phyloP scores from a whole-genome alignment of 768 basidiomycete species.

The Lactarius sanguifluus region DNA sequence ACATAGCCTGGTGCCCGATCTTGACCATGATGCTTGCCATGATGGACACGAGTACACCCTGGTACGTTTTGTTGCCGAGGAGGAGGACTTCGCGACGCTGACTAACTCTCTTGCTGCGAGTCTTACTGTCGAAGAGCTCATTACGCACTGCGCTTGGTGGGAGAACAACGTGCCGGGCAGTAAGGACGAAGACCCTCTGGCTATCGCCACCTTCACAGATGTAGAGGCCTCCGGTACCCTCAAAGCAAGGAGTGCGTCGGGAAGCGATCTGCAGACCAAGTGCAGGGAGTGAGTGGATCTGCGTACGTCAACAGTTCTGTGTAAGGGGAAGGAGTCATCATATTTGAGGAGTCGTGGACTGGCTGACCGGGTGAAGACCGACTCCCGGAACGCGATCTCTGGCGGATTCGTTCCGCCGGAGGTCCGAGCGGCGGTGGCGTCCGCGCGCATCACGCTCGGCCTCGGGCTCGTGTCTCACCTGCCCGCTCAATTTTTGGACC shows the following conservation, averaged over 20 bases:
- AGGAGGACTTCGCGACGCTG: background rate
- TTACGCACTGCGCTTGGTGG: conserved; percentile 33
- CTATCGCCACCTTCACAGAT: conserved; percentile 30
- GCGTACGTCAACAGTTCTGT: conserved; percentile 26
- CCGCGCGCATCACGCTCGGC: too few species aligned
- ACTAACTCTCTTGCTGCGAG: too few species aligned
- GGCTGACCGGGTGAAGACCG: conserved; percentile 17
- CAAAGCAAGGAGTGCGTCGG: conserved; percentile 34
- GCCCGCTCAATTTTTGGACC: too few species aligned
- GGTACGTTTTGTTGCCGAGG: background rate
- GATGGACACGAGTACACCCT: background rate
- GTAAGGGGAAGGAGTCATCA: conserved; percentile 20
- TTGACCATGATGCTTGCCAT: background rate
- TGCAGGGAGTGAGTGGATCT: conserved; percentile 39
- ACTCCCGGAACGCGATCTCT: conserved; percentile 40
- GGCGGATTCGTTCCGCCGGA: too few species aligned
- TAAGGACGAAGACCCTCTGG: conserved; percentile 36
- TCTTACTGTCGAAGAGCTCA: conserved; percentile 9
- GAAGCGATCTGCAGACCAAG: conserved; percentile 42
- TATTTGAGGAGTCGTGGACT: conserved; percentile 37
- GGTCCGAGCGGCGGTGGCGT: too few species aligned
- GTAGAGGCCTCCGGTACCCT: conserved; percentile 42
- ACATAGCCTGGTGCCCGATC: background rate
- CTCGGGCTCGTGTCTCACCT: too few species aligned
- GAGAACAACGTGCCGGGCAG: conserved; percentile 39